Evolutionary conservation across 306 rosid genomes (phyloP), one percentile per base, ranked within the genome.

Genomic region (Acacia acuminata): DNA sequence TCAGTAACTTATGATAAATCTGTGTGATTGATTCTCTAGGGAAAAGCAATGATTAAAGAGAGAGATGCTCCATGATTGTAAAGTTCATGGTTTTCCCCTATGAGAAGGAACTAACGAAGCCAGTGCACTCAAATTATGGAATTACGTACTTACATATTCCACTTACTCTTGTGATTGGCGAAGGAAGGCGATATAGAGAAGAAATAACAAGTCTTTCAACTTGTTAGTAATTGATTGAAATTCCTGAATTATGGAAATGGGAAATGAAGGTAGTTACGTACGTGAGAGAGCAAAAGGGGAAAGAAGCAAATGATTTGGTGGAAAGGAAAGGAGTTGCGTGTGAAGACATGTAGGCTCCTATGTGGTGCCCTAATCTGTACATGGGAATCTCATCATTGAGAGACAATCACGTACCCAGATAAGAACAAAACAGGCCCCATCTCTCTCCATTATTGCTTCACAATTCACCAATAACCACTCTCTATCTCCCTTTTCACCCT

Each of bases 341-440:
- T 22, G 71, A 86, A 55, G 77, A 81, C 84, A 83, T 75, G 86
- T 78, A 79, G 90, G 90, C 76, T 77, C 73, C 77, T 85, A 50
- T 15, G 13, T 6, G 76, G 53, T 22, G 56, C 76, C 86, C 72
- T 69, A 79, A 76, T 75, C 51, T 68, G 75, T 78, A 84, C 56
- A 70, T 64, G 82, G 86, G 89, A 79, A 86, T 79, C 82, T 90
- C 86, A 90, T 90, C 83, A 90, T 86, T 86, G 84, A 81, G 74
- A 75, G 75, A 85, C 85, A 80, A 75, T 58, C 83, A 64, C 83
- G 42, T 38, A 38, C 8, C 63, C 81, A 64, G 77, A 80, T 81
- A 82, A 75, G 81, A 43, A 67, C 76, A 56, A 25, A 77, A 27
- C 71, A 83, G 79, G 19, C 86, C 86, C 85, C 87, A 75, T 85